Conservation (phyloP, 306 rosid species). For the Pterocarpus santalinus region DNA sequence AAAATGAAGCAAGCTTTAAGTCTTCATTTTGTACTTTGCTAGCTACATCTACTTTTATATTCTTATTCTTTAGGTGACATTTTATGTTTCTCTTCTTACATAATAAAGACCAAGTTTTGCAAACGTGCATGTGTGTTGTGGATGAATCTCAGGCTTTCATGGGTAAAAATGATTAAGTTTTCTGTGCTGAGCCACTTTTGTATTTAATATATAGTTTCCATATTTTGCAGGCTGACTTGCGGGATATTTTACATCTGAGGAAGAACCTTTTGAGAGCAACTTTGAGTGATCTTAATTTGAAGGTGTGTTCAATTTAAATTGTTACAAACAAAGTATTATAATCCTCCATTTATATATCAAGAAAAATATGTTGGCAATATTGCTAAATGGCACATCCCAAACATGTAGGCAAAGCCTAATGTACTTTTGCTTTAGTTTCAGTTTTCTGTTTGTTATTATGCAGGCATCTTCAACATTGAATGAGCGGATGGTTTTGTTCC, state of each 20-base stretch:
- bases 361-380: conserved; percentile 24
- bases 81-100: conserved; percentile 20
- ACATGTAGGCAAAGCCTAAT: conserved; percentile 23
- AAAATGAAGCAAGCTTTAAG: conserved; percentile 17
- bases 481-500: conserved; percentile 65
- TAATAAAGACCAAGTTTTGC: conserved; percentile 2
- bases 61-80: conserved; percentile 10
- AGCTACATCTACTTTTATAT: conserved; percentile 3
- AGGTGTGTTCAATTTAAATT: conserved; percentile 61
- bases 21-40: conserved; percentile 8
- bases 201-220: conserved; percentile 29
- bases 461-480: conserved; percentile 67
- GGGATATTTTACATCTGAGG: conserved; percentile 72
- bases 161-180: not conserved
- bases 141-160: conserved; percentile 19
- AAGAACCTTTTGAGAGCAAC: conserved; percentile 74
- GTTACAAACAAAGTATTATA: conserved; percentile 23
- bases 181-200: conserved; percentile 5
- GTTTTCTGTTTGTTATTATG: conserved; percentile 36
- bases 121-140: not conserved
- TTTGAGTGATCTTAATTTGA: conserved; percentile 67
- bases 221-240: conserved; percentile 73
- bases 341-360: conserved; percentile 3
- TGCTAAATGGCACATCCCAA: conserved; percentile 13
- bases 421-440: conserved; percentile 18